phyloP scores from a whole-genome alignment of 2,329 filamentous ascomycete species.

The Dactylellina sp. region DNA sequence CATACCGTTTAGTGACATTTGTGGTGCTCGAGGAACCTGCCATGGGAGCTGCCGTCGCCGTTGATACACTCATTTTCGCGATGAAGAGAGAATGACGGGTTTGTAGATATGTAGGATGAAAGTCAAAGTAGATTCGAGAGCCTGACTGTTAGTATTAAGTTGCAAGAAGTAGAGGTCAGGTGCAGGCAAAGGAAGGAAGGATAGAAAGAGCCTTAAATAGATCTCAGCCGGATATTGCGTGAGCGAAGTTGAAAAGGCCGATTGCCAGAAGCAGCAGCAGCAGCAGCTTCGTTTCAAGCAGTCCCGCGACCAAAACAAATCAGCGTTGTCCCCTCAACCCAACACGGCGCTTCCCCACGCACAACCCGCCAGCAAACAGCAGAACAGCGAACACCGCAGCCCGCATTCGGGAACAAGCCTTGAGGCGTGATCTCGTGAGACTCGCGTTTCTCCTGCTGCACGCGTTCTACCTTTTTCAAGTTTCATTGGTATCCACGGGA shows the following conservation, averaged over 20 bases:
- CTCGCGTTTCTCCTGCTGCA: no score
- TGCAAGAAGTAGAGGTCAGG: conserved; percentile 9
- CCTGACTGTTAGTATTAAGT: not conserved
- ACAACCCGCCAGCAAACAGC: not conserved
- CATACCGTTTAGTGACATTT: conserved; percentile 81
- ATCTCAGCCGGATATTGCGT: not conserved
- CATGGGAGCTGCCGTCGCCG: conserved; percentile 8
- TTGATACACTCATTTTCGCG: conserved; percentile 42
- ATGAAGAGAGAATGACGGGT: not conserved
- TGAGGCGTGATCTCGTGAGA: conserved; percentile 14
- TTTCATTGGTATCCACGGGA: no score
- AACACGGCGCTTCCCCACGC: conserved; percentile 7
- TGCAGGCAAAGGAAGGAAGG: conserved; percentile 2
- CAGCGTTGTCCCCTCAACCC: conserved; percentile 53
- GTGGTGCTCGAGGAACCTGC: conserved; percentile 67
- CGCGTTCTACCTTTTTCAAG: not conserved
- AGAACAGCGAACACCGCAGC: not conserved
- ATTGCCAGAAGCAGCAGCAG: conserved; percentile 3
- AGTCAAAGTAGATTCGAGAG: conserved; percentile 19
- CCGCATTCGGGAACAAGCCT: no score
- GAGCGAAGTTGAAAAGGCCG: not conserved
- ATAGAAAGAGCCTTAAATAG: not conserved
- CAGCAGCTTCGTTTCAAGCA: conserved; percentile 17
- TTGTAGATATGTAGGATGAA: conserved; percentile 1
- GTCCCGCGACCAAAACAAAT: conserved; percentile 43